phyloP scores from a whole-genome alignment of 768 basidiomycete genomes.

The Fistulinella prunicolor region DNA sequence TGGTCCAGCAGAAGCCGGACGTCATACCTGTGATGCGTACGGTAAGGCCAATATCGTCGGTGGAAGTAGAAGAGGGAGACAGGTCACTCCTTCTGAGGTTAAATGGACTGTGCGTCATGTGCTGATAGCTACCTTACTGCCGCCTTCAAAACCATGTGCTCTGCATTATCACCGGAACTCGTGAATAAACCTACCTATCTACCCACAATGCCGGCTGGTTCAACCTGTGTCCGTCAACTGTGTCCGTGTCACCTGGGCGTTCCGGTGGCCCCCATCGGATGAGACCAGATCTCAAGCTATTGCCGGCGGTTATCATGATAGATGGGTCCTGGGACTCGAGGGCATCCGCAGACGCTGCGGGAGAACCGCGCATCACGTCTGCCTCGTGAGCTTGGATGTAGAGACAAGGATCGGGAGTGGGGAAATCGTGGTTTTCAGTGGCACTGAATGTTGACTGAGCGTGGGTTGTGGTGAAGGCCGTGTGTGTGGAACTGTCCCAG shows the following conservation, averaged over 20 bases:
- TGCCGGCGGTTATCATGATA: slow-evolving; percentile 2
- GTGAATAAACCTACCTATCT: slow-evolving; percentile 69
- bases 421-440: not conserved
- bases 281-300: slow-evolving; percentile 31
- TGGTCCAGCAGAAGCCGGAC: slow-evolving; percentile 70
- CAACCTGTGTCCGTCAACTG: not conserved
- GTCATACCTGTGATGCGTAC: slow-evolving; percentile 59
- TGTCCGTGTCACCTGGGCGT: slow-evolving; percentile 5
- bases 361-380: slow-evolving; percentile 57
- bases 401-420: slow-evolving; percentile 31
- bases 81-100: slow-evolving; percentile 3
- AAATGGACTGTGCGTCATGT: slow-evolving; percentile 4
- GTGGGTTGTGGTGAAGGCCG: not conserved
- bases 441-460: slow-evolving; percentile 1
- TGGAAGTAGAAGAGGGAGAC: slow-evolving; percentile 18
- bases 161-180: slow-evolving; percentile 9
- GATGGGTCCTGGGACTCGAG: slow-evolving; percentile 29
- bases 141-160: slow-evolving; percentile 11
- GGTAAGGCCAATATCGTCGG: slow-evolving; percentile 20
- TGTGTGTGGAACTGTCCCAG: slow-evolving; percentile 6
- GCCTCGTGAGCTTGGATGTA: slow-evolving; percentile 77
- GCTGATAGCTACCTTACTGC: slow-evolving; percentile 6
- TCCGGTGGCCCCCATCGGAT: slow-evolving; percentile 31
- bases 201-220: slow-evolving; percentile 51
- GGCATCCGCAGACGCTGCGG: slow-evolving; percentile 36